Evolutionary conservation across 2,329 filamentous ascomycete genomes (phyloP).

Genomic region (Karstenula rhodostoma): DNA sequence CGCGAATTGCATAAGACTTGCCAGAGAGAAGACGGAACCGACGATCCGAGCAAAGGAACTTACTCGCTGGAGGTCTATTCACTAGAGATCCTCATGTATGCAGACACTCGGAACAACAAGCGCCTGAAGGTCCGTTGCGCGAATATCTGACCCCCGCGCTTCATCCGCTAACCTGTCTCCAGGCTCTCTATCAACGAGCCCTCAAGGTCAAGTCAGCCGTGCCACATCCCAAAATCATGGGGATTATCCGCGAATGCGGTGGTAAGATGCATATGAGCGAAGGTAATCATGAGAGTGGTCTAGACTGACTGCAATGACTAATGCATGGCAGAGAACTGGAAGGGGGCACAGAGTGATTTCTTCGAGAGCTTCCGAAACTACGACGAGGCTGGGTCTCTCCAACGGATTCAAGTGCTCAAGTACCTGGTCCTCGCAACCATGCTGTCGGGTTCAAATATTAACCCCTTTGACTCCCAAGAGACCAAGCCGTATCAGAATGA

Average conservation of each 20-base stretch:
- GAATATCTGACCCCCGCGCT: constrained; percentile 29
- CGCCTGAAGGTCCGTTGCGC: constrained; percentile 73
- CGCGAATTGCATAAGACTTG: constrained; percentile 89
- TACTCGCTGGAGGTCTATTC: constrained; percentile 96
- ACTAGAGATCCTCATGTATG: constrained; percentile 98
- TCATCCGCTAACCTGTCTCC: constrained; percentile 31
- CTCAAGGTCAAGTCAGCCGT: constrained; percentile 95
- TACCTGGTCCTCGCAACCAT: constrained; percentile 96
- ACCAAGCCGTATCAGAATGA: constrained; percentile 98
- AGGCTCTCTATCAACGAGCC: constrained; percentile 86
- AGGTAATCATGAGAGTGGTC: constrained; percentile 48
- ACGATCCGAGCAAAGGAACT: constrained; percentile 94
- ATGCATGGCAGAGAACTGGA: constrained; percentile 81
- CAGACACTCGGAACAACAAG: constrained; percentile 96
- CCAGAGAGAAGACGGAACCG: constrained; percentile 83
- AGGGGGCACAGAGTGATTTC: constrained; percentile 95
- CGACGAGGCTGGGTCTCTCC: constrained; percentile 94
- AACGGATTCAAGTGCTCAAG: constrained; percentile 96
- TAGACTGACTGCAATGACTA: constrained; percentile 30
- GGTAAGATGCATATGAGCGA: constrained; percentile 99
- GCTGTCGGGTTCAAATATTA: constrained; percentile 98
- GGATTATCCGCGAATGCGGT: constrained; percentile 96
- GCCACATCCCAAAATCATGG: constrained; percentile 98
- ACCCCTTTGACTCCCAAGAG: constrained; percentile 98
- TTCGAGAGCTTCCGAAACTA: constrained; percentile 99